Percentiles rank a stretch among this genome's conserved stretches.
phyloP scores from a whole-genome alignment of 148 eudicot species.

The Gaultheria prostrata region DNA sequence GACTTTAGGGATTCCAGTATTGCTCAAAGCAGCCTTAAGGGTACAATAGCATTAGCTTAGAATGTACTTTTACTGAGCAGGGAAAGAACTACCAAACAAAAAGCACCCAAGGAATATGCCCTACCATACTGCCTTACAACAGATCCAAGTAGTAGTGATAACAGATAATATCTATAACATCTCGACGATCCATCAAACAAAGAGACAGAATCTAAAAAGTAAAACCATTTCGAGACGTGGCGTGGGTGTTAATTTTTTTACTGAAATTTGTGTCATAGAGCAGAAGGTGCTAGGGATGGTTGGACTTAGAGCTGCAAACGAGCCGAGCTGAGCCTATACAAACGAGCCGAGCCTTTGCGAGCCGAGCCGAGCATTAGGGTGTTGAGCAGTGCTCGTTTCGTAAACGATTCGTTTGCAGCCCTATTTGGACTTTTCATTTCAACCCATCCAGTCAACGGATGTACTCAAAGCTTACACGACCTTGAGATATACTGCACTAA shows the following conservation, averaged over 20 bases:
- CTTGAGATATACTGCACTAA: not conserved
- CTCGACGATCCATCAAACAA: not conserved
- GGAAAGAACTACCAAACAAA: not conserved
- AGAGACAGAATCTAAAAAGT: not conserved
- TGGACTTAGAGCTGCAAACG: too few species aligned
- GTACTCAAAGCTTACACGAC: not conserved
- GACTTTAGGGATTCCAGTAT: constrained; percentile 81
- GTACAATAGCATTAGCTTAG: not conserved
- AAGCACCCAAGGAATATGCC: not conserved
- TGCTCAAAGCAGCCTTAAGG: constrained; percentile 79
- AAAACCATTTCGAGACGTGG: not conserved
- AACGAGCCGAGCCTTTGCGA: too few species aligned
- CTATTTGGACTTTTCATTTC: not conserved
- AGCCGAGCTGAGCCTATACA: too few species aligned
- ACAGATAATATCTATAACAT: not conserved
- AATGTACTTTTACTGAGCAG: not conserved
- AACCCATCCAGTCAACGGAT: not conserved
- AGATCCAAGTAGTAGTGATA: not conserved
- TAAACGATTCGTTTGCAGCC: too few species aligned
- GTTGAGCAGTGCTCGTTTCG: too few species aligned
- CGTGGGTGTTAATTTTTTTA: not conserved
- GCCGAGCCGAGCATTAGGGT: too few species aligned
- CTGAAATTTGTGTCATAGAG: not conserved
- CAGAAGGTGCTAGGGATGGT: not conserved
- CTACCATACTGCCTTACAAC: not conserved